Evolutionary conservation across 768 basidiomycete species (phyloP), one percentile per base, ranked within the genome.

Genomic region (Tylopilus cervinicoccineus): DNA sequence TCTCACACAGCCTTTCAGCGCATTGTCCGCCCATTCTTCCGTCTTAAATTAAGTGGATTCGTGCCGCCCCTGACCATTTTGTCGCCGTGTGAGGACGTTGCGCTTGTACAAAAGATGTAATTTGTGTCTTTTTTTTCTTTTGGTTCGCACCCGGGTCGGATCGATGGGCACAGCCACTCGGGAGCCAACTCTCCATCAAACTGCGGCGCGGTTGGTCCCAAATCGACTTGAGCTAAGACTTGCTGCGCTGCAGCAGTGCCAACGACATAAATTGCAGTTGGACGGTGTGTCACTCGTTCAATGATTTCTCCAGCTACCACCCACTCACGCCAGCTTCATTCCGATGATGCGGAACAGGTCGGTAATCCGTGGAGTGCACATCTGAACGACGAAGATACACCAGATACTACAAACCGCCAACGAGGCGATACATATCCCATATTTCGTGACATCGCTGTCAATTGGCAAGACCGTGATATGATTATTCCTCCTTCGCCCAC

Each of bases 401-500:
- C 37, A 24, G 42, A 34, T 39, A 9, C 27, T 20, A 17, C 31
- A 23, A 17, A 22, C 37, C 5, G 13, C 48, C 41, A n/a, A 20
- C 42, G 28, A 40, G 36, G 9, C 17, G 24, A 53, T 9, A 16
- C 20, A 8, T 40, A 28, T 14, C 17, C 22, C 14, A 34, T 24
- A n/a, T 37, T 23, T 32, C 17, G 20, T 7, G 19, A 45, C 44
- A 27, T 38, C 45, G 6, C 12, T 9, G 6, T 13, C 13, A 13
- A 33, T 27, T 12, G 32, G 34, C 57, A 14, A 38, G 24, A 56
- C 23, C 39, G 20, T 19, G 40, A 44, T 6, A 62, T 63, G 61
- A 61, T 58, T 14, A 28, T 61, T 7, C 48, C 60, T 1, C 48
- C 59, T 6, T 47, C 57, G 2, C 54, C 62, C 8, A 45, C 54